Conservation (phyloP, 441 rosid species). For the Corymbia calophylla region DNA sequence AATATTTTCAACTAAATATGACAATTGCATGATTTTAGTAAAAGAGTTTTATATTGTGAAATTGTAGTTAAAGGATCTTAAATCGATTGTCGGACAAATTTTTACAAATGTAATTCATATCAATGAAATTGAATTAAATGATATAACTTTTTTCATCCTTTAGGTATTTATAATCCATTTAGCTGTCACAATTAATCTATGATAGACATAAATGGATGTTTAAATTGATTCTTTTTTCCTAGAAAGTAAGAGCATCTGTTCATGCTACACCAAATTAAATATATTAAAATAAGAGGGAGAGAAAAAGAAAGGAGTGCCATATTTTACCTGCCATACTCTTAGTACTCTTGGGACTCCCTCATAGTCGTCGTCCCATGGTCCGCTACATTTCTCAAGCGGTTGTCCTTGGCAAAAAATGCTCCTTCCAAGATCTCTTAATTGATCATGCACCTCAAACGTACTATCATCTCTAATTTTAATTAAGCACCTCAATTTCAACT, state of each 20-base stretch:
- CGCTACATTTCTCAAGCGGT: rapidly evolving
- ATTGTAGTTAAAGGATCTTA: too few species aligned
- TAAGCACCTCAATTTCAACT: not conserved
- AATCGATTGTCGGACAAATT: rapidly evolving
- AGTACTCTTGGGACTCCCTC: rapidly evolving
- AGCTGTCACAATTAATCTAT: rapidly evolving
- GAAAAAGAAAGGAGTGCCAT: not conserved
- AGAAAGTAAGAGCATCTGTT: not conserved
- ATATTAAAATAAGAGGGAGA: not conserved
- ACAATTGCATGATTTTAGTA: not conserved
- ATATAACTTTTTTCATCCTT: too few species aligned
- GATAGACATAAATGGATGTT: too few species aligned
- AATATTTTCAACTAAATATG: too few species aligned
- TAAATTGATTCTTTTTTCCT: rapidly evolving
- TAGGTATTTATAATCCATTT: rapidly evolving
- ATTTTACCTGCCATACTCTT: rapidly evolving
- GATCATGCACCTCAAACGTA: rapidly evolving
- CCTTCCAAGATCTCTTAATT: not conserved
- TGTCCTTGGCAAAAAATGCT: too few species aligned
- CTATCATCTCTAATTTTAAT: too few species aligned
- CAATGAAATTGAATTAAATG: too few species aligned
- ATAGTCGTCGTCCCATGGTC: rapidly evolving
- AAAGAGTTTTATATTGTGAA: not conserved
- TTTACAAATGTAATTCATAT: too few species aligned
- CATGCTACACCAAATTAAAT: rapidly evolving